A percentile compares a stretch with the other conserved stretches of the same genome.
phyloP scores from a whole-genome alignment of 1,284 basidiomycete species.

The Butyriboletus appendiculatus region DNA sequence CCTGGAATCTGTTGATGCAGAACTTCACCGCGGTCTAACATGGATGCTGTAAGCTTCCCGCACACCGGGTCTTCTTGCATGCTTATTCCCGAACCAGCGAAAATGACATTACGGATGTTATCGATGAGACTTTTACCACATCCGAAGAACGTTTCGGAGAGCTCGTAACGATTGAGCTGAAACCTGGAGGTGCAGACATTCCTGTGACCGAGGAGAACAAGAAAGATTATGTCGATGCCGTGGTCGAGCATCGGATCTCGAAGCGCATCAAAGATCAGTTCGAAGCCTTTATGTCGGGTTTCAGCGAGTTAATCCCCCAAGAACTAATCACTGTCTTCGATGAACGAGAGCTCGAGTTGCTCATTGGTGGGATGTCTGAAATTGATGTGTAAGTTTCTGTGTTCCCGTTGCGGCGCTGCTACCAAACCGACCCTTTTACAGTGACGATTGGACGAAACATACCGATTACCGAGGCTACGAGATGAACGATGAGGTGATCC shows the following conservation, averaged over 20 bases:
- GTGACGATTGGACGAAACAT: conserved; percentile 78
- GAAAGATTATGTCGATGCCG: conserved; percentile 89
- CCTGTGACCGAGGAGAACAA: conserved; percentile 94
- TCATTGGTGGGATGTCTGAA: conserved; percentile 96
- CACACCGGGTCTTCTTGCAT: conserved; percentile 1
- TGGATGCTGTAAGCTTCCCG: conserved; percentile 81
- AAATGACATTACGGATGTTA: conserved; percentile 89
- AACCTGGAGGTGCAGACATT: conserved; percentile 76
- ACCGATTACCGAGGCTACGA: conserved; percentile 76
- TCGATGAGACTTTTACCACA: conserved; percentile 89
- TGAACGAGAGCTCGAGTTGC: conserved; percentile 88
- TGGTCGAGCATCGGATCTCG: conserved; percentile 91
- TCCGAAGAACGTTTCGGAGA: conserved; percentile 95
- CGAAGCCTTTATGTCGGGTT: conserved; percentile 93
- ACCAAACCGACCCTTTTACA: conserved; percentile 25
- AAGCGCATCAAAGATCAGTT: conserved; percentile 94
- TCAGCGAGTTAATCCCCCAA: conserved; percentile 93
- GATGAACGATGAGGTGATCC: conserved; percentile 85
- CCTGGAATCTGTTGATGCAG: conserved; percentile 86
- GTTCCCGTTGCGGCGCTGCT: not conserved
- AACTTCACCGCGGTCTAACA: conserved; percentile 84
- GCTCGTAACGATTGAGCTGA: conserved; percentile 89
- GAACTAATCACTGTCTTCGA: conserved; percentile 95
- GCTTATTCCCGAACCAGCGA: conserved; percentile 47
- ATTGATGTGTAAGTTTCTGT: conserved; percentile 74